Evolutionary conservation across 2,329 filamentous ascomycete species (phyloP), one percentile per base, ranked within the genome.

Genomic region (Monosporascus sp.): DNA sequence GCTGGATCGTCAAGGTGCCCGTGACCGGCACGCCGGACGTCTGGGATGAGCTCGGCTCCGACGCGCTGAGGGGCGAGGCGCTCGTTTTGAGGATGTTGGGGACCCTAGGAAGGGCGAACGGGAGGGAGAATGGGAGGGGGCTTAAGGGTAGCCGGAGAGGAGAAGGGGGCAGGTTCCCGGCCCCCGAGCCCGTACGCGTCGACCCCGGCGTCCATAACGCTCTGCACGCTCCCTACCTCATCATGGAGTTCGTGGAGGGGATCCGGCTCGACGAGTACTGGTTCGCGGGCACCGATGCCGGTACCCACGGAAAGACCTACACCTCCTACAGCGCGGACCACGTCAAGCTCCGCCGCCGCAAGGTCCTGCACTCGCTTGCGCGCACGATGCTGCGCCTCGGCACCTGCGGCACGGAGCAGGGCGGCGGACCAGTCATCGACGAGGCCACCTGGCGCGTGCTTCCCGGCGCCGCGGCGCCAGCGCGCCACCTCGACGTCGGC

Each of bases 1-100:
- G 24, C 9, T 66, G 64, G 63, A 52, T 64, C 7, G 49, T 60
- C 44, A 65, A 66, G 57, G 61, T 66, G 26, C 64, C 64, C 0
- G 48, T 49, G 27, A 52, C 55, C 9, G 58, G 57, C 17, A 60
- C 54, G 3, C 50, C 55, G 8, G 59, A 57, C n/a, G 49, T 37
- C 2, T 66, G 61, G 63, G 57, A 61, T 38, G 40, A 35, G 27
- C 43, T 53, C 9, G 50, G 49, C 37, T 49, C 56, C 7, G 59
- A 60, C 46, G 45, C 59, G 6, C 55, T 66, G 20, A 55, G 57
- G 20, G 52, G 55, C 22, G 64, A 66, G 52, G 58, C 58, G 1
- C 54, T 61, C 7, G 37, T 59, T 35, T 55, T 65, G 37, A 53
- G 57, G 45, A 57, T 50, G 54, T 52, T 66, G 44, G 44, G 50